Base-by-base conservation (phyloP, 2,329 filamentous ascomycete species). In the Penicillium polonicum region DNA sequence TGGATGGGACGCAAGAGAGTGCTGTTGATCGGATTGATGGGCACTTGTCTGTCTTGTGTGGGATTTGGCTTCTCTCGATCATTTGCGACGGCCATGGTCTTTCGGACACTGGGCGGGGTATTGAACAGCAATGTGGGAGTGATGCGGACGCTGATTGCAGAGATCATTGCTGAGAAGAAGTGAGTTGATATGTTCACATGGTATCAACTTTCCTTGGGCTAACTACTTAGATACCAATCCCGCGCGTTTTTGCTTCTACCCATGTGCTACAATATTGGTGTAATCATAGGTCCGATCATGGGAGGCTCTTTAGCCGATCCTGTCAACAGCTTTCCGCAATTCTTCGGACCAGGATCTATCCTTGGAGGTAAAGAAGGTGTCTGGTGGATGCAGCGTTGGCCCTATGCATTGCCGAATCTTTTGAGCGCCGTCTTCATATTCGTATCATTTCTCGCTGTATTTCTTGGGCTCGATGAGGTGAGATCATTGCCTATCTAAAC, bases 41-140 rank as follows among this genome's bases (percentile, higher is more conserved):
- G 91, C 0, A 91, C 87, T 0, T 81, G 81, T 63, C 70, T 89
- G 8, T 85, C 86, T 3, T 85, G 83, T 57, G 67, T 90, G 21
- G 88, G 87, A 0, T 89, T 91, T 67, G 88, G 88, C 0, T 88
- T 91, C 65, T 85, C 85, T 3, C 79, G 78, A 29, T 86, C 79
- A 4, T 91, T 91, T 67, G 78, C 76, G 15, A 68, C 75, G 33
- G 88, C 88, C 0, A 82, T 88, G 1, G 79, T 85, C 45, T 92
- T 88, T 77, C 79, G 89, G 6, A 82, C 80, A 12, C 69, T 89
- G 36, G 88, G 88, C 0, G 89, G 89, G 0, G 76, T 83, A 12
- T 72, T 90, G 48, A 91, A 91, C 70, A 88, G 88, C 2, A 91
- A 90, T 68, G 82, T 90, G 2, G 88, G 88, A 0, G 87, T 91